Evolutionary conservation across 768 basidiomycete genomes (phyloP), one percentile per base, ranked within the genome.

Genomic region (Psilocybe subaeruginosa): DNA sequence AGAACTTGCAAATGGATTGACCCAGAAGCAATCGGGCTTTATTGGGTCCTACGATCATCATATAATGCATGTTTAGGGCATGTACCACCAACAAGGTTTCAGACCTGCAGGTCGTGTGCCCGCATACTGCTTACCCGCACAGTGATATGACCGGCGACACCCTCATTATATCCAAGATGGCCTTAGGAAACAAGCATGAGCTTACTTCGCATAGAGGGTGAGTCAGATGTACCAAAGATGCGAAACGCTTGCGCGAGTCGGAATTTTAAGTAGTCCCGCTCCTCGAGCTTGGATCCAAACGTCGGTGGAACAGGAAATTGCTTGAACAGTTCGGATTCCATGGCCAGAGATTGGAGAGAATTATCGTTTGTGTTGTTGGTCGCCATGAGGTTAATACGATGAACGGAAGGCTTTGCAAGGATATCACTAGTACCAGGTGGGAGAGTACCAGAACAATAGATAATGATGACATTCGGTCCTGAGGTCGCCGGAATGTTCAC

Each of bases 81-180:
- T 30, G n/a, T 30, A 50, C n/a, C 17, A 41, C 43, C 11, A 48
- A 39, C 19, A 49, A 54, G 27, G 9, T 41, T 30, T 23, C 16
- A 23, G 52, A 47, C 8, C 17, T 31, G 30, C 54, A 37, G 16
- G 27, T 37, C 52, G n/a, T 19, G 19, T 55, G 29, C n/a, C 19
- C 19, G 41, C 23, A 11, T 19, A 55, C 29, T 33, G 59, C 67
- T 56, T 66, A 73, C 78, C 33, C 81, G 76, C 37, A 82, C 78
- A 29, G 83, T 83, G 61, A 84, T 83, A 64, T 84, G 82, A 0
- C 82, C 82, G 14, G 82, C 79, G 31, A 80, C 72, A 33, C 81
- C 82, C 62, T 83, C 80, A 49, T 77, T 78, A 61, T 77, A 83
- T 19, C 81, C 82, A 29, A 77, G 66, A 54, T 79, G 75, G 2